phyloP scores from a whole-genome alignment of 129 eudicot species.

The Oenanthe sinensis region DNA sequence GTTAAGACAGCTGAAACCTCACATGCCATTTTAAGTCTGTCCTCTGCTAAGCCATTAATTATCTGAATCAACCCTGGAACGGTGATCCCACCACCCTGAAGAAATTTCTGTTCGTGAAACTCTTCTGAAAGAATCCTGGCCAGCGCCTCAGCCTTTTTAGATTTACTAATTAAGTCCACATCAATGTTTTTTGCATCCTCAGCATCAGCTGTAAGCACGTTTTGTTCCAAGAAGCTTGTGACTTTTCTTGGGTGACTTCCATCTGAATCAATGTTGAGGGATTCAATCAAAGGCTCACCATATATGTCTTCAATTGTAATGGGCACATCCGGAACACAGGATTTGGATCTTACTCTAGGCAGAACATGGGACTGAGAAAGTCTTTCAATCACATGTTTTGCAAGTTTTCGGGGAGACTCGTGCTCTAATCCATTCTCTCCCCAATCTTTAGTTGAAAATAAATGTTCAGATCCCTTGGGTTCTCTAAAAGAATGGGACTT shows the following conservation, averaged over 20 bases:
- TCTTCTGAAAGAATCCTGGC: slow-evolving; percentile 31
- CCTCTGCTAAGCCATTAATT: slow-evolving; percentile 35
- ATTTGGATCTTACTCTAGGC: slow-evolving; percentile 38
- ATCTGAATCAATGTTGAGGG: slow-evolving; percentile 26
- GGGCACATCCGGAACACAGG: slow-evolving; percentile 52
- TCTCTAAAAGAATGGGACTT: slow-evolving; percentile 73
- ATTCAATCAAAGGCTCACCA: slow-evolving; percentile 27
- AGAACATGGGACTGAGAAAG: slow-evolving; percentile 64
- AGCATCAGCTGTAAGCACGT: slow-evolving; percentile 19
- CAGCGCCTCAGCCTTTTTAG: slow-evolving; percentile 44
- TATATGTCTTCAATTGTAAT: slow-evolving; percentile 83
- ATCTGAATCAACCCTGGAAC: slow-evolving; percentile 30
- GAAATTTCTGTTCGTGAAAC: slow-evolving; percentile 27
- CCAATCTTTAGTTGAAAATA: slow-evolving; percentile 47
- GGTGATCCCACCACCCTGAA: slow-evolving; percentile 21
- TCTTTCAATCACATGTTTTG: slow-evolving; percentile 80
- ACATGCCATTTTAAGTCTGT: slow-evolving; percentile 33
- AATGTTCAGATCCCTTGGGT: slow-evolving; percentile 34
- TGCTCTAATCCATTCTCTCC: slow-evolving; percentile 43
- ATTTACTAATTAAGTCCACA: slow-evolving; percentile 20
- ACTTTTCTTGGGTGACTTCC: slow-evolving; percentile 30
- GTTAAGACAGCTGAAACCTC: slow-evolving; percentile 35
- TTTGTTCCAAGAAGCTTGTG: slow-evolving; percentile 20
- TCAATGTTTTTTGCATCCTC: slow-evolving; percentile 34
- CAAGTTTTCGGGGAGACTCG: slow-evolving; percentile 71